Evolutionary conservation across 345 rosid species (phyloP).

Genomic region (Camelina neglecta): DNA sequence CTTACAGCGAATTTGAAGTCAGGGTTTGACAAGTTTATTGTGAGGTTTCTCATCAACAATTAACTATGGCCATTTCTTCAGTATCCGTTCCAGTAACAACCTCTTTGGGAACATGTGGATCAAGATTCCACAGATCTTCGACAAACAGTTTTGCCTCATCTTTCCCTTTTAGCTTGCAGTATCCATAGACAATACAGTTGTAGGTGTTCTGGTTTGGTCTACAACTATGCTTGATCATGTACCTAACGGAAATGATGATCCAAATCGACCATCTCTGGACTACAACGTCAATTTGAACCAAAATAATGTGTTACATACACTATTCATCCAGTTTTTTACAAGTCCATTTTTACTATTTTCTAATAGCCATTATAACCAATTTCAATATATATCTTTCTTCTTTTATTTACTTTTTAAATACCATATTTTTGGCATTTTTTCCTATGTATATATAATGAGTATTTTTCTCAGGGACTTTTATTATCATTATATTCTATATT

Average conservation of each 20-base stretch:
- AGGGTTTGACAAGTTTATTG: constrained; percentile 76
- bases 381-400: too few species aligned
- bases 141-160: constrained; percentile 72
- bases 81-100: constrained; percentile 60
- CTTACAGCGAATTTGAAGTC: constrained; percentile 69
- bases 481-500: too few species aligned
- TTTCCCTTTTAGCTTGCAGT: constrained; percentile 65
- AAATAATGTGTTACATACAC: too few species aligned
- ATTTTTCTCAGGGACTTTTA: too few species aligned
- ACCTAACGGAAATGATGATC: constrained; percentile 39
- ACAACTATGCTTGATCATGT: constrained; percentile 79
- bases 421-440: too few species aligned
- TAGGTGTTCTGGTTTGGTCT: constrained; percentile 79
- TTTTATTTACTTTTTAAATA: too few species aligned
- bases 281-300: too few species aligned
- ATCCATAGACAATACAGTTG: constrained; percentile 83
- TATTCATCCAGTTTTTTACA: too few species aligned
- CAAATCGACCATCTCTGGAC: too few species aligned
- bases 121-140: constrained; percentile 62
- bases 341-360: too few species aligned
- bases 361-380: too few species aligned
- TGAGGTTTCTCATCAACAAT: constrained; percentile 81
- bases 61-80: constrained; percentile 58
- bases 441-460: too few species aligned
- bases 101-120: constrained; percentile 65